Evolutionary conservation across 257 asterid species (phyloP).

Genomic region (Forsythia suspensa): DNA sequence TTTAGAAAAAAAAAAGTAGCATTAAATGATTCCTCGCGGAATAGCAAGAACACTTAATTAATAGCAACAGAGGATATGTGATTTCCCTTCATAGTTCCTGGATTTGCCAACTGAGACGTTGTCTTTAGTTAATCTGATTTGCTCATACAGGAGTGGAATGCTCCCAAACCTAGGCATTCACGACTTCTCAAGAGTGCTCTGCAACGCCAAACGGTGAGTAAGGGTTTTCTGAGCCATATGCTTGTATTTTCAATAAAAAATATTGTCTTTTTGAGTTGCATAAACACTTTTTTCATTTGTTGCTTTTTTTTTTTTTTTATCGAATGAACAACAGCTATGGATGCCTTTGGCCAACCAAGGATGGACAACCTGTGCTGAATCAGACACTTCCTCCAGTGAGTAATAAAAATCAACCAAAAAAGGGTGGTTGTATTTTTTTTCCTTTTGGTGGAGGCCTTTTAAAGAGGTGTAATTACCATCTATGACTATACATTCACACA

Average conservation of each 20-base stretch:
- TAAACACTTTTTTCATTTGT: not conserved
- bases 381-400: conserved; percentile 48
- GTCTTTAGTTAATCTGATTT: conserved; percentile 13
- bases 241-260: conserved; percentile 6
- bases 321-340: conserved; percentile 65
- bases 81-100: not conserved
- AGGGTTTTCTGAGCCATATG: conserved; percentile 12
- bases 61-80: not conserved
- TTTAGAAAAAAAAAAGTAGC: not conserved
- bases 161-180: conserved; percentile 87
- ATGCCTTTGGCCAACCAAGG: conserved; percentile 66
- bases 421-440: conserved; percentile 7
- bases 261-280: not conserved
- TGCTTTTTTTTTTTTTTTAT: conserved; percentile 29
- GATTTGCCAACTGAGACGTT: conserved; percentile 4
- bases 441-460: not conserved
- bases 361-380: conserved; percentile 51
- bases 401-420: not conserved
- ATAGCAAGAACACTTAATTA: not conserved
- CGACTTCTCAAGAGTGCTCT: conserved; percentile 76
- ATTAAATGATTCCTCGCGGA: not conserved
- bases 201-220: conserved; percentile 74
- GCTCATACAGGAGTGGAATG: conserved; percentile 74
- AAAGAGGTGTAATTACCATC: not conserved
- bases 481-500: not conserved